A percentile compares a stretch with the other conserved stretches of the same genome.
Conservation (phyloP, 1,284 basidiomycete species). For the Irpex sp. region DNA sequence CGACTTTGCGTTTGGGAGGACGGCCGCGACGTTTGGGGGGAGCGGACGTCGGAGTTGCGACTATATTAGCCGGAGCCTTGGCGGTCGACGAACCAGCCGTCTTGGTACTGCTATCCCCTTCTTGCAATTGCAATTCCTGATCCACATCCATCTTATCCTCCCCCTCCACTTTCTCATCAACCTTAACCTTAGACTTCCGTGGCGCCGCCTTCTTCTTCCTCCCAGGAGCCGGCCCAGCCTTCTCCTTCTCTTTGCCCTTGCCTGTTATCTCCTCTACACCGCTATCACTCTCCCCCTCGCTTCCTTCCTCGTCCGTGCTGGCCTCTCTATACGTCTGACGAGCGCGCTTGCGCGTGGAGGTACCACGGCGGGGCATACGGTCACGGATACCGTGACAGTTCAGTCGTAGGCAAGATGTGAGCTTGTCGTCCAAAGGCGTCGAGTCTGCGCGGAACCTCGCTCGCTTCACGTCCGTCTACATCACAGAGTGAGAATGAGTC, state of each 20-base stretch:
- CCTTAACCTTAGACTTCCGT: slow-evolving; percentile 9
- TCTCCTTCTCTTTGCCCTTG: slow-evolving; percentile 18
- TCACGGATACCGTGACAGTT: slow-evolving; percentile 48
- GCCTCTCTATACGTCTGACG: slow-evolving; percentile 23
- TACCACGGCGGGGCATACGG: slow-evolving; percentile 24
- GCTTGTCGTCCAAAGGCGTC: slow-evolving; percentile 61
- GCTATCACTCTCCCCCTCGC: slow-evolving; percentile 29
- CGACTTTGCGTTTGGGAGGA: slow-evolving; percentile 13
- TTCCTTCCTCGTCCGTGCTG: slow-evolving; percentile 25
- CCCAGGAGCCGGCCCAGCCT: slow-evolving; percentile 1
- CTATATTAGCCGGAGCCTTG: background rate
- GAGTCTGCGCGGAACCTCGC: slow-evolving; percentile 76
- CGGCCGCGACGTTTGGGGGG: slow-evolving; percentile 6
- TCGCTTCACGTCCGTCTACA: slow-evolving; percentile 65
- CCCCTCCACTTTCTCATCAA: slow-evolving; percentile 18
- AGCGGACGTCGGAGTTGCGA: background rate
- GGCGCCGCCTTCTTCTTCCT: background rate
- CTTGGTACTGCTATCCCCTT: slow-evolving; percentile 18
- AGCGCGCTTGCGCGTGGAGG: slow-evolving; percentile 25
- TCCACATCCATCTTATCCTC: slow-evolving; percentile 29
- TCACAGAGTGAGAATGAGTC: slow-evolving; percentile 3
- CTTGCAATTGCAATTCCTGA: slow-evolving; percentile 8
- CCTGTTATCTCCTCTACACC: slow-evolving; percentile 31
- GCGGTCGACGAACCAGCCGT: slow-evolving; percentile 14
- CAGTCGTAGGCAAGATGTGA: slow-evolving; percentile 51